Conservation (phyloP, 345 rosid species). For the Brassica incana region DNA sequence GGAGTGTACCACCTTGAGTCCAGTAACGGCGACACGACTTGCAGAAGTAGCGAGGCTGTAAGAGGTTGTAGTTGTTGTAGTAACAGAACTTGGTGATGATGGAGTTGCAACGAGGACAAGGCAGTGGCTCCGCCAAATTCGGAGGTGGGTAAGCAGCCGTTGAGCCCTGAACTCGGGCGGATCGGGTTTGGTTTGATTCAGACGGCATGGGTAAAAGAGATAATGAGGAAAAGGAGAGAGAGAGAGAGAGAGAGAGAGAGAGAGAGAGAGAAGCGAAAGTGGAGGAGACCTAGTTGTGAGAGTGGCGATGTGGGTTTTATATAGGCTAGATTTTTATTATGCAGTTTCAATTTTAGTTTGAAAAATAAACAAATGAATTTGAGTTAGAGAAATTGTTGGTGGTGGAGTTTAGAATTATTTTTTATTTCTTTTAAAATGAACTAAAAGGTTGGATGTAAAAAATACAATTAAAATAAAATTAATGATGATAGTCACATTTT, state of each 20-base stretch:
- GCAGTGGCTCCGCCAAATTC: slow-evolving; percentile 70
- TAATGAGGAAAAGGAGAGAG: slow-evolving; percentile 5
- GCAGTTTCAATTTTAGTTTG: background rate
- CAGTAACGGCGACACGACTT: slow-evolving; percentile 94
- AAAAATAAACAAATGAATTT: background rate
- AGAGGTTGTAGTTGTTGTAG: slow-evolving; percentile 93
- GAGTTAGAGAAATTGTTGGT: background rate
- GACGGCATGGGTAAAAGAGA: slow-evolving; percentile 45
- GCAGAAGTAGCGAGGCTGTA: slow-evolving; percentile 96
- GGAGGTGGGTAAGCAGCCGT: slow-evolving; percentile 55
- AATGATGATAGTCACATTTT: background rate
- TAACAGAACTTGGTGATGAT: slow-evolving; percentile 89
- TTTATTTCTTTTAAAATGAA: too few relatives aligned
- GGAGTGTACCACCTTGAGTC: slow-evolving; percentile 96
- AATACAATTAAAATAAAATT: too few relatives aligned
- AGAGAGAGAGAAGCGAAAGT: slow-evolving; percentile 29
- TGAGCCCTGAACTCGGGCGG: slow-evolving; percentile 39
- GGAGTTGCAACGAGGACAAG: slow-evolving; percentile 92
- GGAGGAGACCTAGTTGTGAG: slow-evolving; percentile 31
- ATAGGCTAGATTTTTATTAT: slow-evolving; percentile 9
- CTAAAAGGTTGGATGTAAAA: too few relatives aligned
- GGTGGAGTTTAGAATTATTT: background rate
- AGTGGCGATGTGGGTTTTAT: slow-evolving; percentile 33
- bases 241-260: background rate
- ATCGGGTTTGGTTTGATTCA: slow-evolving; percentile 44